Evolutionary conservation across 2,329 filamentous ascomycete species (phyloP).

Genomic region (Pezicula radicicola): DNA sequence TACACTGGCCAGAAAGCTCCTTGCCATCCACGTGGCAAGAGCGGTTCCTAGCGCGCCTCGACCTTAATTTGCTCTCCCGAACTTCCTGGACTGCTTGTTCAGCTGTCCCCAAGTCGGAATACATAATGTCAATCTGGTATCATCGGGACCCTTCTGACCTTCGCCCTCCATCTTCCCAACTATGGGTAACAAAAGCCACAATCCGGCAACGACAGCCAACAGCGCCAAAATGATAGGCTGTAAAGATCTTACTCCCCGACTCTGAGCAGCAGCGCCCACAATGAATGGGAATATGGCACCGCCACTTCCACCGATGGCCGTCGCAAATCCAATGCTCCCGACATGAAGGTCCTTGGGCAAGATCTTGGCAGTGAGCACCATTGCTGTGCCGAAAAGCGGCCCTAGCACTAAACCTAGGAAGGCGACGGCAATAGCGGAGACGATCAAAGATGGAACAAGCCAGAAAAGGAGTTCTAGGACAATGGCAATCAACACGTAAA

Average conservation of each 20-base stretch:
- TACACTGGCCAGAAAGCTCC: no score
- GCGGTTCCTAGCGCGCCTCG: no score
- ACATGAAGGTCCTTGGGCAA: constrained; percentile 73
- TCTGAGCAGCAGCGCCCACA: constrained; percentile 64
- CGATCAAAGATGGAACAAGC: constrained; percentile 75
- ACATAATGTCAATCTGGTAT: no score
- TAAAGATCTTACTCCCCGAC: constrained; percentile 51
- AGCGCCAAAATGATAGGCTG: constrained; percentile 53
- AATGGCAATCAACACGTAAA: constrained; percentile 63
- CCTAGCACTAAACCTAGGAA: constrained; percentile 78
- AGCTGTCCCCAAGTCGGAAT: no score
- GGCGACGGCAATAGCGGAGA: constrained; percentile 68
- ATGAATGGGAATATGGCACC: constrained; percentile 65
- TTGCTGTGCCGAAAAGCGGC: constrained; percentile 72
- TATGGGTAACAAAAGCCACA: constrained; percentile 40
- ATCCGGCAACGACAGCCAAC: constrained; percentile 37
- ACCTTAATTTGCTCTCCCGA: no score
- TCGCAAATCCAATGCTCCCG: constrained; percentile 75
- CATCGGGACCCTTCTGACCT: no score
- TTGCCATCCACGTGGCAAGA: no score
- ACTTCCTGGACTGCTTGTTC: no score
- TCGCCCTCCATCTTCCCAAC: constrained; percentile 1
- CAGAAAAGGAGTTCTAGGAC: constrained; percentile 72
- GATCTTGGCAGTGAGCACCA: constrained; percentile 72
- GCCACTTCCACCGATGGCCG: constrained; percentile 73